Percentiles rank a stretch among this genome's conserved stretches.
phyloP scores from a whole-genome alignment of 1,284 basidiomycete species.

The Inonotus obliquus region DNA sequence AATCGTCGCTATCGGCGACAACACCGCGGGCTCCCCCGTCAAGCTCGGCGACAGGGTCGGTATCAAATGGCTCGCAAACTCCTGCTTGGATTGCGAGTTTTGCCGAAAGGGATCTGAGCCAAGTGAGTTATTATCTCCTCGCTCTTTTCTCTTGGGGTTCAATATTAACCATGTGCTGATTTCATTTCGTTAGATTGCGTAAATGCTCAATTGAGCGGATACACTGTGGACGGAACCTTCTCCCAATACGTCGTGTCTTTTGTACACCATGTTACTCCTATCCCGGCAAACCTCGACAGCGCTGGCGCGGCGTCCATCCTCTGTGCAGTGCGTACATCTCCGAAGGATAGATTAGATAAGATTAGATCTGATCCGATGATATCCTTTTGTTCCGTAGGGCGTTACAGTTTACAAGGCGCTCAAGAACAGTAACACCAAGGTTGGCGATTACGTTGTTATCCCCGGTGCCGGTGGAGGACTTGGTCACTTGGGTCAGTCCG shows the following conservation, averaged over 20 bases:
- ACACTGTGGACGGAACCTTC: slow-evolving; percentile 54
- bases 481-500: slow-evolving; percentile 47
- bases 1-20: slow-evolving; percentile 64
- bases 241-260: slow-evolving; percentile 49
- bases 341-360: slow-evolving; percentile 5
- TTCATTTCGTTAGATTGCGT: slow-evolving; percentile 36
- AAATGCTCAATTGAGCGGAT: slow-evolving; percentile 46
- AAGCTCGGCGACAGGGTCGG: slow-evolving; percentile 66
- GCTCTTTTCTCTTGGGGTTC: background rate
- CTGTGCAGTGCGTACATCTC: slow-evolving; percentile 45
- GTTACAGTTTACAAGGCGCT: slow-evolving; percentile 69
- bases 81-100: slow-evolving; percentile 58
- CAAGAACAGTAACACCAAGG: slow-evolving; percentile 45
- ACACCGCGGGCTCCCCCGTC: slow-evolving; percentile 34
- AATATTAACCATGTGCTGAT: slow-evolving; percentile 3
- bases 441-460: slow-evolving; percentile 67
- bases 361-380: background rate
- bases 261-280: slow-evolving; percentile 60
- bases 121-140: slow-evolving; percentile 30
- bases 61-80: slow-evolving; percentile 67
- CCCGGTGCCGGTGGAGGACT: slow-evolving; percentile 63
- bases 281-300: slow-evolving; percentile 54
- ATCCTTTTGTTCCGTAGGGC: slow-evolving; percentile 35
- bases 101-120: slow-evolving; percentile 54
- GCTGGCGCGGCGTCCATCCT: slow-evolving; percentile 61